These are phyloP conservation scores for Erodium trifolium DNA, from an alignment of 441 rosid genomes.

Conservation along the genomic window DNA sequence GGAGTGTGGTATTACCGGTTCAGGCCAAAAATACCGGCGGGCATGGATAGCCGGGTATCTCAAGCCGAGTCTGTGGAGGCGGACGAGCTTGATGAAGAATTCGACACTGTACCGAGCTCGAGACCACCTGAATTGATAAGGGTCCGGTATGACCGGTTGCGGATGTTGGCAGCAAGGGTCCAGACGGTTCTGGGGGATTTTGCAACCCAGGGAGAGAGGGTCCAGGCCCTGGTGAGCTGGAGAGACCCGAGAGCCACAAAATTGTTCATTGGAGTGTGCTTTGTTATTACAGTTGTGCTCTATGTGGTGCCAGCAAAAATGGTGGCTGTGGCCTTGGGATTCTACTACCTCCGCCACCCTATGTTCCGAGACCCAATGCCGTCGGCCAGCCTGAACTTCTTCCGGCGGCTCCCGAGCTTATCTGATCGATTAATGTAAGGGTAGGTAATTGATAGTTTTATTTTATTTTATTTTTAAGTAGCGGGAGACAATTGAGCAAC, in stretches of 20 bases:
- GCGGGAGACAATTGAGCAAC: neutral
- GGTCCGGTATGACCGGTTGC: constrained; percentile 43
- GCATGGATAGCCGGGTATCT: constrained; percentile 45
- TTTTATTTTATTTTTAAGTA: neutral
- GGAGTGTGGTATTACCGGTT: constrained; percentile 53
- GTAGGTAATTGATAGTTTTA: constrained; percentile 12
- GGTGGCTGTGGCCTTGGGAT: constrained; percentile 59
- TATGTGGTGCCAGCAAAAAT: constrained; percentile 53
- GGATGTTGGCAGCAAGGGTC: constrained; percentile 30
- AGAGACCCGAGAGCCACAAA: constrained; percentile 52
- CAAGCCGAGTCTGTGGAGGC: constrained; percentile 36
- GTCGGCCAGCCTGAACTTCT: constrained; percentile 44
- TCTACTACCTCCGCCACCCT: constrained; percentile 59
- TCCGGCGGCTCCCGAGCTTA: constrained; percentile 50
- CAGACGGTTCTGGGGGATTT: constrained; percentile 46
- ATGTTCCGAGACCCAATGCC: constrained; percentile 54
- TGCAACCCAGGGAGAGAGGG: constrained; percentile 47
- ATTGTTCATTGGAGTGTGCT: constrained; percentile 47
- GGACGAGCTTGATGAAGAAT: constrained; percentile 78
- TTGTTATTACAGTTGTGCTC: constrained; percentile 39
- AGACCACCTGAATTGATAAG: constrained; percentile 34
- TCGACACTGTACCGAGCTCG: constrained; percentile 45
- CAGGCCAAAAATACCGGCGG: constrained; percentile 32
- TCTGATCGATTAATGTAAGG: constrained; percentile 69
- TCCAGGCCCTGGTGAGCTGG: constrained; percentile 56